Evolutionary conservation across 139 green algal species (phyloP).

Genomic region (Micractinium sp.): DNA sequence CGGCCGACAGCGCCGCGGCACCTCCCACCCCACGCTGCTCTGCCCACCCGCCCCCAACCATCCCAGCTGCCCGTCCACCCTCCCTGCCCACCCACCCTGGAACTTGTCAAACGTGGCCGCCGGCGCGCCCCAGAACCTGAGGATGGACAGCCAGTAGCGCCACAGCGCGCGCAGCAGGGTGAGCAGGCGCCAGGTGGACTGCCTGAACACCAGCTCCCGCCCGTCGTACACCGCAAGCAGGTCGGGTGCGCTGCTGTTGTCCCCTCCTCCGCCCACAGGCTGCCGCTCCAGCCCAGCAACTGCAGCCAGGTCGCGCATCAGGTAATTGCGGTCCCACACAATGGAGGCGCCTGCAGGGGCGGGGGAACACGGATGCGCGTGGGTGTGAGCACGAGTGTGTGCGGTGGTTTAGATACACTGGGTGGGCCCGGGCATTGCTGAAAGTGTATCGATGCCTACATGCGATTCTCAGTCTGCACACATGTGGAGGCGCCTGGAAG

Average conservation of each 20-base stretch:
- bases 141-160: conserved; percentile 32
- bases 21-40: too few species aligned
- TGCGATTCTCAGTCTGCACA: too few species aligned
- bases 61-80: neutral
- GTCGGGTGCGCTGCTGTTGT: neutral
- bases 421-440: too few species aligned
- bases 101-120: conserved; percentile 5
- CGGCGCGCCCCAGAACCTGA: neutral
- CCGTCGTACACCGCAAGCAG: conserved; percentile 38
- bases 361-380: too few species aligned
- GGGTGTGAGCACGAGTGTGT: too few species aligned
- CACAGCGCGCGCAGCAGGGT: conserved; percentile 32
- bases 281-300: conserved; percentile 16
- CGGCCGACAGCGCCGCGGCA: too few species aligned
- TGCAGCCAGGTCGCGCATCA: neutral
- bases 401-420: too few species aligned
- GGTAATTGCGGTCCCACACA: neutral
- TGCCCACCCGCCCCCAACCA: too few species aligned
- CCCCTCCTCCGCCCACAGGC: neutral
- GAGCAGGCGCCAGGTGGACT: conserved; percentile 36
- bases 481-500: too few species aligned
- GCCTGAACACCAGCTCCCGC: conserved; percentile 16
- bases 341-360: neutral
- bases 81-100: neutral
- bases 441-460: too few species aligned